Base-by-base conservation (phyloP, 306 rosid species). In the Acacia melanoxylon region DNA sequence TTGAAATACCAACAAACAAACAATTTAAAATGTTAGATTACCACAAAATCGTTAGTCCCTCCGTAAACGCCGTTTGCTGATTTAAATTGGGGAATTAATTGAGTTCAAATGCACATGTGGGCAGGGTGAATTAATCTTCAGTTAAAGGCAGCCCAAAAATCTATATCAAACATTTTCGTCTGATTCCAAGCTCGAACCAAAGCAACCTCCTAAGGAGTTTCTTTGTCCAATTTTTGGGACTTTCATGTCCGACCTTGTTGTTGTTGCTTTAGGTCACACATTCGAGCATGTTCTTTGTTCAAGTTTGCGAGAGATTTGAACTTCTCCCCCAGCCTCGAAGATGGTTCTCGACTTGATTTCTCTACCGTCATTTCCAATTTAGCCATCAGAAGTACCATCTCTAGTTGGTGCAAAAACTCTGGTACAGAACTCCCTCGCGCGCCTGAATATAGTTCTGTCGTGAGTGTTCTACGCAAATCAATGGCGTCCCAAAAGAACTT, bases 201-300 rank as follows among this genome's bases (percentile, higher is more conserved):
- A 75, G 51, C 86, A 79, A 0, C 87, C 93, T 14, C 96, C 93
- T 0, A 82, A 85, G 25, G 99, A 95, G 52, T 89, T 90, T 63
- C 29, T 88, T 3, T 95, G 99, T 81, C 92, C 90, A 0, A 88
- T 95, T 74, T 82, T 93, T n/a, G 88, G 90, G 0, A 79, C 86
- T 0, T 68, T 95, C 73, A 93, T 95, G 98, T 91, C 90, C 40
- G 98, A 96, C 91, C 99, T 97, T 3, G 98, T 96, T 8, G 90
- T 96, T 19, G 94, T 93, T 27, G 29, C 97, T 40, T 92, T 98
- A 6, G 98, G 98, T 10, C 98, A 96, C 65, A 93, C 99, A 27
- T 96, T 91, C 79, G 99, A 96, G 72, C 93, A 98, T 12, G 49
- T 89, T 66, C 72, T 89, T 89, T 37, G 92, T 89, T 13, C 92